Base-by-base conservation (phyloP, 129 eudicot genomes). In the Escallonia rubra region DNA sequence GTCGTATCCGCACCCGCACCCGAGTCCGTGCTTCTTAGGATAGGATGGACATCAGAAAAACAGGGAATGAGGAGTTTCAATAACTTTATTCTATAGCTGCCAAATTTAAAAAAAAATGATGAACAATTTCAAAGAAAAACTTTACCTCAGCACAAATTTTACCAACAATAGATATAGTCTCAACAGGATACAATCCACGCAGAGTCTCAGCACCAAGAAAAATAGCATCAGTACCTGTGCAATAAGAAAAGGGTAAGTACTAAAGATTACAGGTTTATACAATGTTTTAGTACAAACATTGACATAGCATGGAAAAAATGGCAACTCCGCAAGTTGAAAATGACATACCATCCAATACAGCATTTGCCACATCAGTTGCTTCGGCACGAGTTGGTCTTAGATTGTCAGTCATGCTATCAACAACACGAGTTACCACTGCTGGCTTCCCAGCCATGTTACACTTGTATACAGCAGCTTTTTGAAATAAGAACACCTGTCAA, bases 351-450 rank as follows among this genome's bases (percentile, higher is more conserved):
- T 86, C 93, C 74, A 86, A 55, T 5, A 86, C 89, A 66, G 93
- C 93, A 80, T 86, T 86, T 49, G 93, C 93, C 72, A 86, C 93
- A 86, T 86, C 93, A 62, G 93, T 86, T 77, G 93, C 93, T 67
- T 86, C 93, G 45, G 93, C 93, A 74, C 93, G 93, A 71, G 93
- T 86, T 46, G 93, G 93, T 23, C 93, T 75, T 70, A 86, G 60
- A 67, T 86, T 86, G 56, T 82, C 85, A 63, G 93, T 86, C 93
- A 86, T 86, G 77, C 93, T 86, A 75, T 86, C 93, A 54, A 86
- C 93, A 66, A 86, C 93, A 77, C 93, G 93, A 72, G 93, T 86
- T 58, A 83, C 74, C 54, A 86, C 89, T 10, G 93, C 93, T 16
- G 93, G 93, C 70, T 86, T 86, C 48, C 93, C 93, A 65, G 85